These are phyloP conservation scores for Inonotus obliquus DNA, from an alignment of 1,284 basidiomycete genomes.

Conservation along the genomic window DNA sequence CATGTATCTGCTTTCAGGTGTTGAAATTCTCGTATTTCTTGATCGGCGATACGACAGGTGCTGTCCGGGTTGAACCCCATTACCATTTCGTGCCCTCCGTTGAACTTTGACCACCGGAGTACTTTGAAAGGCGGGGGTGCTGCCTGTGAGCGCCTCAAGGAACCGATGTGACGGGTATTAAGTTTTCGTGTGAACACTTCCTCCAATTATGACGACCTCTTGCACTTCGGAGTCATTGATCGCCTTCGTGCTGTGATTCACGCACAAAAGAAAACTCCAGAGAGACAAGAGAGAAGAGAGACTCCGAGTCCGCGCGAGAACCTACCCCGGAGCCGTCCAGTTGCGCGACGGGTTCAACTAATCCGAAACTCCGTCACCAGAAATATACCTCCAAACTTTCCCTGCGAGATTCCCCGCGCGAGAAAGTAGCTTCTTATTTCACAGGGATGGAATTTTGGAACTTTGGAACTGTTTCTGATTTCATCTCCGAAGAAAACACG, in stretches of 20 bases:
- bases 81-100: too few relatives aligned
- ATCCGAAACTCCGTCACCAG: neutral
- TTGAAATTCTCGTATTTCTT: too few relatives aligned
- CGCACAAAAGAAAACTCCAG: too few relatives aligned
- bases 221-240: neutral
- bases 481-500: conserved; percentile 4
- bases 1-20: too few relatives aligned
- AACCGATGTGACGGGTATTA: neutral
- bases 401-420: too few relatives aligned
- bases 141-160: neutral
- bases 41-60: too few relatives aligned
- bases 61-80: too few relatives aligned
- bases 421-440: neutral
- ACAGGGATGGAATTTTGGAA: neutral
- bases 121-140: neutral
- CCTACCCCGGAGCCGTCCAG: too few relatives aligned
- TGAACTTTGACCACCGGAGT: too few relatives aligned
- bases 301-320: neutral
- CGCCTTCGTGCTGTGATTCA: neutral
- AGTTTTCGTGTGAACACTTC: neutral
- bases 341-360: neutral
- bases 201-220: neutral
- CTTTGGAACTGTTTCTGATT: neutral
- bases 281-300: too few relatives aligned
- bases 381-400: neutral